These are phyloP conservation scores for Dendrothele bispora DNA, from an alignment of 768 basidiomycete genomes.

Conservation along the genomic window DNA sequence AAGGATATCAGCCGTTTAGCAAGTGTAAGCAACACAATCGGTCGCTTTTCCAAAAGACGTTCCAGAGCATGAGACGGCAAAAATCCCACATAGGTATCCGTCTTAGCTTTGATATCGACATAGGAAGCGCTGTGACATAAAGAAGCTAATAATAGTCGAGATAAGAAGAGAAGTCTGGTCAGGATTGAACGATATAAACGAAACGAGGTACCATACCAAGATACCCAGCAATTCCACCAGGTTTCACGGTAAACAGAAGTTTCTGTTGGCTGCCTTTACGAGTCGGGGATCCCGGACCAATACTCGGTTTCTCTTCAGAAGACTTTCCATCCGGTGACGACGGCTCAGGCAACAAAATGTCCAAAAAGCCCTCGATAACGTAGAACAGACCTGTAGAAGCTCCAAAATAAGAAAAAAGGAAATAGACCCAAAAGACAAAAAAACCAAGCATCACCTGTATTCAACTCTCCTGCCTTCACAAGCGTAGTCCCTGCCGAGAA, in stretches of 20 bases:
- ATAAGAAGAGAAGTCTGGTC: too few relatives aligned
- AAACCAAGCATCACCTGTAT: slow-evolving; percentile 57
- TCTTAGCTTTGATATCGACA: slow-evolving; percentile 96
- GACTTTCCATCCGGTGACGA: too few relatives aligned
- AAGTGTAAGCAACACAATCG: slow-evolving; percentile 92
- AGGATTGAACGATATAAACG: background rate
- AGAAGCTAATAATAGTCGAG: slow-evolving; percentile 55
- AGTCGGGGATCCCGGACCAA: too few relatives aligned
- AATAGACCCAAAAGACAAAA: slow-evolving; percentile 6
- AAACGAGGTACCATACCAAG: slow-evolving; percentile 52
- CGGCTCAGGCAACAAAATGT: slow-evolving; percentile 71
- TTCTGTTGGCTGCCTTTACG: slow-evolving; percentile 38
- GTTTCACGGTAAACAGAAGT: slow-evolving; percentile 91
- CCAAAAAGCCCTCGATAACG: slow-evolving; percentile 94
- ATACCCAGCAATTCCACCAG: slow-evolving; percentile 97
- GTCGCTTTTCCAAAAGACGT: slow-evolving; percentile 86
- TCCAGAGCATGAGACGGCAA: slow-evolving; percentile 87
- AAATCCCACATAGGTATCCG: slow-evolving; percentile 97
- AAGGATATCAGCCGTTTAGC: slow-evolving; percentile 96
- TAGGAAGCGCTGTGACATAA: slow-evolving; percentile 92
- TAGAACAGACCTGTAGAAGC: slow-evolving; percentile 72
- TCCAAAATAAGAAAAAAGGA: slow-evolving; percentile 8
- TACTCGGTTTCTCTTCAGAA: too few relatives aligned
- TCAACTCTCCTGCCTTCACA: slow-evolving; percentile 86
- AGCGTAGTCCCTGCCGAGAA: slow-evolving; percentile 85